phyloP scores from a whole-genome alignment of 208 protist genomes.

The Trypanosoma boissoni region DNA sequence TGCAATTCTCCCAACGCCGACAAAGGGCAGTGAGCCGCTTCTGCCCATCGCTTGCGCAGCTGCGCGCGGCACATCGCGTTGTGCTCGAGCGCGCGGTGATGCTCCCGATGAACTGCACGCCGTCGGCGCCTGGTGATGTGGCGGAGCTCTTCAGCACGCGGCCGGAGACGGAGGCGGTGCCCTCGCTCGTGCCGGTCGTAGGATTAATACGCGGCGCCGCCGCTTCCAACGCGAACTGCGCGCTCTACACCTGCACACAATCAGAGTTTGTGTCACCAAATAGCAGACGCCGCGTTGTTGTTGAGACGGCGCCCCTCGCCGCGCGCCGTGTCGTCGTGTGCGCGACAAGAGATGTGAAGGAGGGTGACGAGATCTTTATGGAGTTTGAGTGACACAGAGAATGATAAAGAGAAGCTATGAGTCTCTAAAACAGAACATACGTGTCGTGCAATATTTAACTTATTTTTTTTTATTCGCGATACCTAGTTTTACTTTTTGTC shows the following conservation, averaged over 20 bases:
- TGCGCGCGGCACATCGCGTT: constrained; percentile 43
- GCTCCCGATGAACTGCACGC: constrained; percentile 62
- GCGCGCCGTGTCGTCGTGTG: constrained; percentile 68
- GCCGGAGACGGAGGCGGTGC: constrained; percentile 51
- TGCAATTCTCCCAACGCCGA: constrained; percentile 41
- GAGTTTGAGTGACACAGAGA: constrained; percentile 26
- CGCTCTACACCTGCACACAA: constrained; percentile 71
- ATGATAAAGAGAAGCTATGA: neutral
- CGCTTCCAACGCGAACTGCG: constrained; percentile 41
- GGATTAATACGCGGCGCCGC: constrained; percentile 49
- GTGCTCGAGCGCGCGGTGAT: constrained; percentile 63
- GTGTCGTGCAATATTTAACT: neutral
- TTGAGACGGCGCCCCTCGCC: constrained; percentile 50
- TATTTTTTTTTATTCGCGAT: constrained; percentile 4
- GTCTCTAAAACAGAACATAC: neutral
- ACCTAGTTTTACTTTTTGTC: neutral
- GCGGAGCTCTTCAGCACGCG: constrained; percentile 44
- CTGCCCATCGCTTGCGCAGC: constrained; percentile 32
- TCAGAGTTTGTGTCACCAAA: constrained; percentile 62
- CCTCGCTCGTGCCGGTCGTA: constrained; percentile 74
- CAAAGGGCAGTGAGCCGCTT: constrained; percentile 4
- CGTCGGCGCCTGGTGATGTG: constrained; percentile 69
- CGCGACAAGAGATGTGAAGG: constrained; percentile 54
- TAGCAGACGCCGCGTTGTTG: constrained; percentile 51
- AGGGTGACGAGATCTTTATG: constrained; percentile 66